These are phyloP conservation scores for Naganishia kalamii DNA, from an alignment of 768 basidiomycete species.

Conservation along the genomic window DNA sequence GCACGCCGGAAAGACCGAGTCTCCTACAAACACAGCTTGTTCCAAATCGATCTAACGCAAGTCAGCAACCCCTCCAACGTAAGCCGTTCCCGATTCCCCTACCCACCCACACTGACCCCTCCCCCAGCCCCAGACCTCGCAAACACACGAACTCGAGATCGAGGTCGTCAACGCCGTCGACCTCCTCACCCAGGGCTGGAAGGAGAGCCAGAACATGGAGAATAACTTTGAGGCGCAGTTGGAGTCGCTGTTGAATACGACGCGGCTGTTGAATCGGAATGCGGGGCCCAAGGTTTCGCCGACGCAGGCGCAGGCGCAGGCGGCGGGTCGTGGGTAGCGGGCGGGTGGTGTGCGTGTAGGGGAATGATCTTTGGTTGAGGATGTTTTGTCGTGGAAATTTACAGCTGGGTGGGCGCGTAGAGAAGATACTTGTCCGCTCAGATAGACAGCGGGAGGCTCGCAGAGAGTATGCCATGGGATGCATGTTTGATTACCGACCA, in stretches of 20 bases:
- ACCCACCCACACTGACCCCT: conserved; percentile 8
- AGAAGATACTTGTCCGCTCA: too few species aligned
- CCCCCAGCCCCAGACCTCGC: conserved; percentile 49
- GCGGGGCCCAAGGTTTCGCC: conserved; percentile 29
- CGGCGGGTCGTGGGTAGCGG: too few species aligned
- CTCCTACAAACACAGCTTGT: conserved; percentile 89
- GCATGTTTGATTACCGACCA: too few species aligned
- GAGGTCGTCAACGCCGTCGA: conserved; percentile 63
- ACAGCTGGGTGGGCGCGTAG: too few species aligned
- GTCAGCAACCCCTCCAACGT: conserved; percentile 56
- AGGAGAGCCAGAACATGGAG: conserved; percentile 57
- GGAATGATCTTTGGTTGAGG: too few species aligned
- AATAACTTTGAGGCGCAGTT: conserved; percentile 85
- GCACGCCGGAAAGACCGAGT: conserved; percentile 74
- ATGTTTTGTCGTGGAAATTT: too few species aligned
- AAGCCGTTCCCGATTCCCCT: conserved; percentile 7
- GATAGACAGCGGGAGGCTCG: too few species aligned
- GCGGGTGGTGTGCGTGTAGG: too few species aligned
- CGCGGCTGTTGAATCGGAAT: conserved; percentile 80
- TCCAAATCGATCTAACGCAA: conserved; percentile 87
- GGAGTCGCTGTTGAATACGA: conserved; percentile 85
- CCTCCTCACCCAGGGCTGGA: conserved; percentile 63
- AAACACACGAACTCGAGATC: conserved; percentile 81
- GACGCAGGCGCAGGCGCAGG: too few species aligned
- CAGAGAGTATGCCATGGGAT: too few species aligned